phyloP scores from a whole-genome alignment of 2,329 filamentous ascomycete genomes.

The Ramularia endophylla region DNA sequence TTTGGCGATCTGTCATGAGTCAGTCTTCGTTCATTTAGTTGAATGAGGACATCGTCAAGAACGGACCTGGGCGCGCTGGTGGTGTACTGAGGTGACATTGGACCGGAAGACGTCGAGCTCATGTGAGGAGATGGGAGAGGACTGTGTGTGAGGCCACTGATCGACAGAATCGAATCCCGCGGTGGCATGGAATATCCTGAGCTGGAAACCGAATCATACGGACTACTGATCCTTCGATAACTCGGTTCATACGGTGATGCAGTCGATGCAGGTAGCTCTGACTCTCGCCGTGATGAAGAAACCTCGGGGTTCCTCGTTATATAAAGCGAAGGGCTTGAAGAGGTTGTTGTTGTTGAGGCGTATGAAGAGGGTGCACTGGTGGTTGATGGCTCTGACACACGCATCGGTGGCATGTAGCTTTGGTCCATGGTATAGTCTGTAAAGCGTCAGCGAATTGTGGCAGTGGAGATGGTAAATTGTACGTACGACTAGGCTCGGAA shows the following conservation, averaged over 20 bases:
- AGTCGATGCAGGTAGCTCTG: constrained; percentile 21
- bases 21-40: constrained; percentile 1
- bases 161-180: constrained; percentile 27
- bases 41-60: too few species aligned
- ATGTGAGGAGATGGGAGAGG: constrained; percentile 28
- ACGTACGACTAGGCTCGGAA: constrained; percentile 28
- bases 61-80: constrained; percentile 23
- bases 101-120: constrained; percentile 13
- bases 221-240: constrained; percentile 26
- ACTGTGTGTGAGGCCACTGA: constrained; percentile 31
- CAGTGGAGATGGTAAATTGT: constrained; percentile 3
- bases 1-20: constrained; percentile 24
- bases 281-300: constrained; percentile 17
- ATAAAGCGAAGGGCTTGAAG: constrained; percentile 29
- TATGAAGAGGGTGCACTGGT: constrained; percentile 22
- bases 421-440: constrained; percentile 28
- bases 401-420: constrained; percentile 30
- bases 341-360: constrained; percentile 18
- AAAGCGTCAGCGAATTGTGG: constrained; percentile 7
- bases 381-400: constrained; percentile 25
- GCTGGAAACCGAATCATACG: constrained; percentile 21
- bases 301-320: constrained; percentile 22
- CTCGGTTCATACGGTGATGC: constrained; percentile 20
- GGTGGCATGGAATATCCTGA: constrained; percentile 24
- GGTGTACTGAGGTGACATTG: constrained; percentile 22